phyloP scores from a whole-genome alignment of 2,329 filamentous ascomycete species.

The Microcyclospora pomicola region DNA sequence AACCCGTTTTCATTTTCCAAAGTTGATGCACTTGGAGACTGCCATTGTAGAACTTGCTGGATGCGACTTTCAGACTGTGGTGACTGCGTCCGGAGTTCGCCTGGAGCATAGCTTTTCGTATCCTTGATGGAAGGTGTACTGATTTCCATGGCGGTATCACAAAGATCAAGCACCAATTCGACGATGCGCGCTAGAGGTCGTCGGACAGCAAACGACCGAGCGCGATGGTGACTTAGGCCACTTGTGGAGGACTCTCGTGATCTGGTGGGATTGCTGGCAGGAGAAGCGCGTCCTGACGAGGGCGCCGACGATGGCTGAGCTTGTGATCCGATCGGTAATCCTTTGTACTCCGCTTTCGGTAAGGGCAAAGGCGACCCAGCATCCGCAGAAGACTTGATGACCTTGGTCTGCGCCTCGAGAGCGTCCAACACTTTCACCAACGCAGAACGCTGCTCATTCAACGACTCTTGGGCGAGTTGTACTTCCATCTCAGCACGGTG shows the following conservation, averaged over 20 bases:
- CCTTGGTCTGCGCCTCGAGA: slow-evolving; percentile 63
- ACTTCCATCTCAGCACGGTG: slow-evolving; percentile 96
- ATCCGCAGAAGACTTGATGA: slow-evolving; percentile 34
- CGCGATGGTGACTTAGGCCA: slow-evolving; percentile 65
- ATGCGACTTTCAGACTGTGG: slow-evolving; percentile 93
- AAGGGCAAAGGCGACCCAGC: slow-evolving; percentile 23
- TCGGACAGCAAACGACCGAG: slow-evolving; percentile 79
- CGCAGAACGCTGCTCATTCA: slow-evolving; percentile 82
- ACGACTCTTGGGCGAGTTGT: slow-evolving; percentile 81
- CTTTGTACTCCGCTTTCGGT: slow-evolving; percentile 64
- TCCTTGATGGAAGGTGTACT: slow-evolving; percentile 91
- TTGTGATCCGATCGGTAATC: slow-evolving; percentile 60
- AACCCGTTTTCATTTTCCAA: slow-evolving; percentile 88
- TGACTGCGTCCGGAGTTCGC: slow-evolving; percentile 82
- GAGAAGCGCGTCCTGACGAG: slow-evolving; percentile 56
- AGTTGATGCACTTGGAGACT: slow-evolving; percentile 81
- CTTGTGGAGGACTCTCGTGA: slow-evolving; percentile 53
- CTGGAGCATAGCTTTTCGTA: slow-evolving; percentile 47
- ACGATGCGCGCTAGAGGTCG: slow-evolving; percentile 85
- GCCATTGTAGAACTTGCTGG: slow-evolving; percentile 89
- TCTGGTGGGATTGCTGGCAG: slow-evolving; percentile 49
- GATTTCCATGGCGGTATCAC: slow-evolving; percentile 89
- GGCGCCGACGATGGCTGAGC: slow-evolving; percentile 55
- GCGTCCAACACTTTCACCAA: slow-evolving; percentile 94
- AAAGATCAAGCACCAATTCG: slow-evolving; percentile 84